Percentiles rank a stretch among this genome's conserved stretches.
phyloP scores from a whole-genome alignment of 495 filamentous ascomycete genomes.

The Aspergillus campestris region DNA sequence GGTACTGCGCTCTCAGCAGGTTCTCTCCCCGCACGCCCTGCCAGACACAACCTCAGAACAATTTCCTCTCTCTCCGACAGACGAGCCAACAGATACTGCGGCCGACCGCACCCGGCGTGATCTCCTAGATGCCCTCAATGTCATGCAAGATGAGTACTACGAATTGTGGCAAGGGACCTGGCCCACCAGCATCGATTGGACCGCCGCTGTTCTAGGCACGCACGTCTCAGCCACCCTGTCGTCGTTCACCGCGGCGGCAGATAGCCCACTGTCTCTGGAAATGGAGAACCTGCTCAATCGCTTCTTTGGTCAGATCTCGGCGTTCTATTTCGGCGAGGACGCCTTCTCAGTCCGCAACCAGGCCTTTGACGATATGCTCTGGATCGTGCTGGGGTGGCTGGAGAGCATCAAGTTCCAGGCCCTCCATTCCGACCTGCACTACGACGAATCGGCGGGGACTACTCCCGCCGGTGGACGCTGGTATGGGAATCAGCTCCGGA shows the following conservation, averaged over 20 bases:
- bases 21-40: slow-evolving; percentile 10
- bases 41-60: slow-evolving; percentile 2
- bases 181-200: slow-evolving; percentile 91
- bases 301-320: slow-evolving; percentile 69
- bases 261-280: slow-evolving; percentile 26
- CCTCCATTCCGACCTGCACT: slow-evolving; percentile 57
- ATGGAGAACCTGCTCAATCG: slow-evolving; percentile 68
- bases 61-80: slow-evolving; percentile 3
- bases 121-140: slow-evolving; percentile 54
- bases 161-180: slow-evolving; percentile 69
- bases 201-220: slow-evolving; percentile 76
- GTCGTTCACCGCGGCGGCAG: slow-evolving; percentile 45
- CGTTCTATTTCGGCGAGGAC: slow-evolving; percentile 85
- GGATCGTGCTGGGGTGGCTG: slow-evolving; percentile 92
- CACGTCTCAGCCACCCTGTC: slow-evolving; percentile 63
- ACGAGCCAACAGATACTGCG: slow-evolving; percentile 6
- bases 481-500: slow-evolving; percentile 70
- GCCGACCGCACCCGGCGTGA: slow-evolving; percentile 24
- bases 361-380: slow-evolving; percentile 94
- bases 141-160: slow-evolving; percentile 75
- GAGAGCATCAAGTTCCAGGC: slow-evolving; percentile 71
- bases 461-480: slow-evolving; percentile 33
- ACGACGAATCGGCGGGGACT: slow-evolving; percentile 9
- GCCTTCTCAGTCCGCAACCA: slow-evolving; percentile 64
- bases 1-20: slow-evolving; percentile 21